phyloP scores from a whole-genome alignment of 331 rosid genomes.

The Spiraea crenata region DNA sequence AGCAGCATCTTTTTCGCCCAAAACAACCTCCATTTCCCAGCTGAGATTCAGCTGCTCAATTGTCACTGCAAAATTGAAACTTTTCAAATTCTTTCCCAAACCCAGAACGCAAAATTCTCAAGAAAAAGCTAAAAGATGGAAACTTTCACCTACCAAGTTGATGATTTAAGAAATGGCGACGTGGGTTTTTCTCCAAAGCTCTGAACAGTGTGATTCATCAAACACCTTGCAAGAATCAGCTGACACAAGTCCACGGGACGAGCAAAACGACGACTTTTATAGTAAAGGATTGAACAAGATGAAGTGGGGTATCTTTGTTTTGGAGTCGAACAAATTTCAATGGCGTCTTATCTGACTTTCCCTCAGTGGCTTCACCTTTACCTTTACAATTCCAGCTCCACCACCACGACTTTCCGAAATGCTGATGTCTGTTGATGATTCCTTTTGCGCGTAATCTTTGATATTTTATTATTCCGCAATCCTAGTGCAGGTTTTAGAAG shows the following conservation, averaged over 20 bases:
- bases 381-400: neutral
- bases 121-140: neutral
- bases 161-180: neutral
- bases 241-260: neutral
- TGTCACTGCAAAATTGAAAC: neutral
- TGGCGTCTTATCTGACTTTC: neutral
- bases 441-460: neutral
- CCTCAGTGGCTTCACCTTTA: neutral
- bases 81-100: neutral
- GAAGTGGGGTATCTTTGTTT: neutral
- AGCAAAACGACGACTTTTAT: neutral
- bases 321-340: neutral
- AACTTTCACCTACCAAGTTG: neutral
- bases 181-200: neutral
- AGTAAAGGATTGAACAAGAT: neutral
- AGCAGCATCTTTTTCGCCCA: conserved; percentile 48
- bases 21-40: conserved; percentile 44
- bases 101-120: neutral
- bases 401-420: neutral
- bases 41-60: neutral
- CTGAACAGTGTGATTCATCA: too few relatives aligned
- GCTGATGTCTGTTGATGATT: neutral
- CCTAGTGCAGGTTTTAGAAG: neutral
- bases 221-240: neutral
- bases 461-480: neutral